A percentile compares a stretch with the other conserved stretches of the same genome.
These are phyloP conservation scores for Elsinoe perseae DNA, from an alignment of 2,329 filamentous ascomycete species.

Conservation along the genomic window DNA sequence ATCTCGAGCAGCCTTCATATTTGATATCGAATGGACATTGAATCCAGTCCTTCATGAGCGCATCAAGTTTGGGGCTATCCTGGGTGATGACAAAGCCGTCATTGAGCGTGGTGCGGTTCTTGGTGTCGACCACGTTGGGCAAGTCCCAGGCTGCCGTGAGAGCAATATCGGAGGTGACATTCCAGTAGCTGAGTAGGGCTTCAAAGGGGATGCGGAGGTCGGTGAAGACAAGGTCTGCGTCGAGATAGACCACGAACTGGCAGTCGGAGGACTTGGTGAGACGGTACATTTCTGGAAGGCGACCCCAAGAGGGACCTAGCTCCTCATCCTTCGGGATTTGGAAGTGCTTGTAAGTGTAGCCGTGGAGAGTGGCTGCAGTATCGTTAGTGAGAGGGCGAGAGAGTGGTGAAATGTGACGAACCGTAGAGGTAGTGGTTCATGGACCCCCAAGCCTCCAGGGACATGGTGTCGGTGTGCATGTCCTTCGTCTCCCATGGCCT, in stretches of 20 bases:
- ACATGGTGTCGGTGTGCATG: neutral
- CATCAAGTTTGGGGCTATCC: constrained; percentile 27
- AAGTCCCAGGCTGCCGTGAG: constrained; percentile 26
- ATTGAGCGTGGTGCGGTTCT: constrained; percentile 32
- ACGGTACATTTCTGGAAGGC: constrained; percentile 33
- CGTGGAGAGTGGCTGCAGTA: constrained; percentile 37
- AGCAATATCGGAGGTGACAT: constrained; percentile 34
- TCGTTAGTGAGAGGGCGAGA: neutral
- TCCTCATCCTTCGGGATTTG: constrained; percentile 36
- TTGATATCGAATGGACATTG: constrained; percentile 24
- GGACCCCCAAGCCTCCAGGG: neutral
- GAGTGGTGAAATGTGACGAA: constrained; percentile 20
- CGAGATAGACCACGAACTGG: constrained; percentile 39
- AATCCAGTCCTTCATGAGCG: constrained; percentile 28
- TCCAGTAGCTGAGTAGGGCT: constrained; percentile 44
- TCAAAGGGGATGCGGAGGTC: constrained; percentile 40
- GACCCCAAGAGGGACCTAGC: constrained; percentile 43
- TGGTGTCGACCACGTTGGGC: constrained; percentile 35
- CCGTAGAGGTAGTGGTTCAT: constrained; percentile 35
- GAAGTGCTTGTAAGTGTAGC: constrained; percentile 44
- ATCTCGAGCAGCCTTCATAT: constrained; percentile 27
- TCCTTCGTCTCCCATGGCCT: neutral
- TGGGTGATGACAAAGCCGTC: constrained; percentile 40
- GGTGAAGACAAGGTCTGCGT: constrained; percentile 38
- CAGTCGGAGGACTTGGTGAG: constrained; percentile 26